A percentile compares a stretch with the other conserved stretches of the same genome.
Conservation (phyloP, 768 basidiomycete genomes). For the Hygrophorus russula region DNA sequence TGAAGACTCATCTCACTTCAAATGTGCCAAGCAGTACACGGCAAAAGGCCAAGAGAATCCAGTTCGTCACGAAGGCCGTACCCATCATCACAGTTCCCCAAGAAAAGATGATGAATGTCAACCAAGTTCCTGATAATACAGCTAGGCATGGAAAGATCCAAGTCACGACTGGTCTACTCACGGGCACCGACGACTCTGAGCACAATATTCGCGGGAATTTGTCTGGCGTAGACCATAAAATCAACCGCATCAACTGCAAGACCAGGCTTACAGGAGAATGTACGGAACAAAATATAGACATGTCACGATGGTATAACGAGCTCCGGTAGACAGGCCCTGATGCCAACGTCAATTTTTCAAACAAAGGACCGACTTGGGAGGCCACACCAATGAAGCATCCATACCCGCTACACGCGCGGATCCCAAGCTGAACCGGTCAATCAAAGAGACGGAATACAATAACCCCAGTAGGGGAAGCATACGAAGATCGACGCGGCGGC, state of each 20-base stretch:
- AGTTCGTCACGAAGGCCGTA: conserved; percentile 35
- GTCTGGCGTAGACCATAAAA: conserved; percentile 16
- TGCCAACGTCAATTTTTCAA: no score
- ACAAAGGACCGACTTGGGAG: conserved; percentile 21
- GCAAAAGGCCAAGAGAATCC: conserved; percentile 28
- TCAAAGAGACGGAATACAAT: conserved; percentile 26
- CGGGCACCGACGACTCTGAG: conserved; percentile 30
- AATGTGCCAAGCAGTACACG: conserved; percentile 30
- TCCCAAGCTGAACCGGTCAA: conserved; percentile 31
- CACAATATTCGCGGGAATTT: conserved; percentile 32
- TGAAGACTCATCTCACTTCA: conserved; percentile 28
- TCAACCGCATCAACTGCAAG: no score
- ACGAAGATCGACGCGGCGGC: conserved; percentile 27
- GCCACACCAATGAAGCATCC: no score
- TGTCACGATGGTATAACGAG: conserved; percentile 33
- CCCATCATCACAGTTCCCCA: conserved; percentile 34
- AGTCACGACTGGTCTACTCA: no score
- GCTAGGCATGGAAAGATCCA: no score
- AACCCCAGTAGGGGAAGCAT: conserved; percentile 28
- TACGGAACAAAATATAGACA: conserved; percentile 36
- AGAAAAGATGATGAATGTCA: conserved; percentile 29
- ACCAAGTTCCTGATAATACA: no score
- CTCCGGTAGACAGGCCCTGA: conserved; percentile 27
- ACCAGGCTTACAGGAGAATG: conserved; percentile 29
- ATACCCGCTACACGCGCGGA: conserved; percentile 30